Conservation (phyloP, 2,329 filamentous ascomycete species). For the Diaporthe longicolla region DNA sequence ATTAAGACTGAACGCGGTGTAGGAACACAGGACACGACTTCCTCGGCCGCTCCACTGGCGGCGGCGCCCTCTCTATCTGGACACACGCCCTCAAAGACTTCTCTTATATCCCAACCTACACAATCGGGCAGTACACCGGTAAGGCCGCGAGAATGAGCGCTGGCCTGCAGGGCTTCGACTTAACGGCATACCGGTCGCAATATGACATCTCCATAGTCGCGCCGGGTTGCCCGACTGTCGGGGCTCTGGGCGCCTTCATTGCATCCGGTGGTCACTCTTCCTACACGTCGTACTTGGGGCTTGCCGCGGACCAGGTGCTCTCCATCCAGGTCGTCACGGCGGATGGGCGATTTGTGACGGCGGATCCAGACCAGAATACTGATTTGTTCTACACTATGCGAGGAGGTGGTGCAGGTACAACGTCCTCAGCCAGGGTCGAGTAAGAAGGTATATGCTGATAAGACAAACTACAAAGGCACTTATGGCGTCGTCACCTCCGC, state of each 20-base stretch:
- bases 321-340: conserved; percentile 55
- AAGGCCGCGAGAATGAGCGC: conserved; percentile 56
- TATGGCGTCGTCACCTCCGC: conserved; percentile 33
- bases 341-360: conserved; percentile 52
- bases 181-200: conserved; percentile 49
- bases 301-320: conserved; percentile 64
- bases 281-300: conserved; percentile 60
- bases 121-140: conserved; percentile 48
- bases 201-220: conserved; percentile 51
- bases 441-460: background rate
- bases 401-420: conserved; percentile 60
- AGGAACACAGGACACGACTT: conserved; percentile 66
- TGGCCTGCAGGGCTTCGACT: conserved; percentile 54
- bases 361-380: conserved; percentile 51
- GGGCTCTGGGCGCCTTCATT: conserved; percentile 61
- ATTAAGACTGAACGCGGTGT: background rate
- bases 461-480: background rate
- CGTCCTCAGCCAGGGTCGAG: background rate
- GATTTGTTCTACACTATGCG: conserved; percentile 55
- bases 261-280: conserved; percentile 66
- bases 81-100: conserved; percentile 63
- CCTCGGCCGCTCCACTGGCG: conserved; percentile 57
- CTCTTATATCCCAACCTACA: conserved; percentile 15
- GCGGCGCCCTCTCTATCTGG: conserved; percentile 61
- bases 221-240: conserved; percentile 59